Evolutionary conservation across 768 basidiomycete genomes (phyloP).

Genomic region (Lyophyllum atratum): DNA sequence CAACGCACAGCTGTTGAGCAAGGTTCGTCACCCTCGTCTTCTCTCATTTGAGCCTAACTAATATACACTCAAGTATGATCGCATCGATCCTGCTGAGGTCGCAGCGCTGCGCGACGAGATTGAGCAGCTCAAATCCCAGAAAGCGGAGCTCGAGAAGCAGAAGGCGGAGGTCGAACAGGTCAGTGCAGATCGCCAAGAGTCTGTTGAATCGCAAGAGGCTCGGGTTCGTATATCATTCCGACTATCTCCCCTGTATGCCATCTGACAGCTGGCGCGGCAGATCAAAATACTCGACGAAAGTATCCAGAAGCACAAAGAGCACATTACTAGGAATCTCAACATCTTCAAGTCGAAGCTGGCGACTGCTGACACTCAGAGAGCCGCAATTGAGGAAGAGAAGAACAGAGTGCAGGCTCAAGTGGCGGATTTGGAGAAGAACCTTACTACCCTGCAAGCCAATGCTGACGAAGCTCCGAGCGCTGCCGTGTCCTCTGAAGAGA

Average conservation of each 20-base stretch:
- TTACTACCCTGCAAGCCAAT: constrained; percentile 30
- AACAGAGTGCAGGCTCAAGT: constrained; percentile 38
- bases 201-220: constrained; percentile 23
- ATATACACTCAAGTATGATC: constrained; percentile 63
- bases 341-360: constrained; percentile 35
- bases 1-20: constrained; percentile 76
- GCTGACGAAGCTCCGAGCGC: constrained; percentile 18
- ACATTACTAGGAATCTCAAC: constrained; percentile 25
- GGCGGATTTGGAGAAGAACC: constrained; percentile 37
- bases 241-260: background rate
- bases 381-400: constrained; percentile 38
- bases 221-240: constrained; percentile 27
- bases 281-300: constrained; percentile 43
- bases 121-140: constrained; percentile 48
- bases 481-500: constrained; percentile 22
- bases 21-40: constrained; percentile 44
- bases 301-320: constrained; percentile 39
- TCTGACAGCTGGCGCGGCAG: constrained; percentile 26
- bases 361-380: constrained; percentile 37
- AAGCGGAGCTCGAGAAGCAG: constrained; percentile 30
- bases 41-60: background rate
- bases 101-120: constrained; percentile 79
- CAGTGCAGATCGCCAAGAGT: constrained; percentile 30
- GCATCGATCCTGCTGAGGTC: constrained; percentile 84
- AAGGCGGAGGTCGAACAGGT: constrained; percentile 20